These are phyloP conservation scores for Ceratobasidium sp. DNA, from an alignment of 1,284 basidiomycete species.

Conservation along the genomic window DNA sequence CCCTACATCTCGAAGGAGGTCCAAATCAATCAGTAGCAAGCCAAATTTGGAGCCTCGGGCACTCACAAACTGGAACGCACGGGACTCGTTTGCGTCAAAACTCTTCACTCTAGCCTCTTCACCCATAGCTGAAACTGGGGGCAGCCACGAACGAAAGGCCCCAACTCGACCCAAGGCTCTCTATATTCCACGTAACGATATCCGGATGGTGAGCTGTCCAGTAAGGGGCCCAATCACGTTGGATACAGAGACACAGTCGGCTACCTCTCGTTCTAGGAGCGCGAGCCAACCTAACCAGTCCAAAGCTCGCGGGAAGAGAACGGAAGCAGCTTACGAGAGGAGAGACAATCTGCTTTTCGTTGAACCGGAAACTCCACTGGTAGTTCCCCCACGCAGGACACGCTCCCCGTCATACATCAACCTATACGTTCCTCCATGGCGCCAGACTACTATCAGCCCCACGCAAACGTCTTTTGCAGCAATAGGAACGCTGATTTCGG, in stretches of 20 bases:
- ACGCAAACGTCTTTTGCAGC: slow-evolving; percentile 11
- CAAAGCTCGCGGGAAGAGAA: not conserved
- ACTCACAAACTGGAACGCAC: not conserved
- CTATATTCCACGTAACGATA: slow-evolving; percentile 7
- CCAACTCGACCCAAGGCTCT: not conserved
- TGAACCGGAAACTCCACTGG: not conserved
- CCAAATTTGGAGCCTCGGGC: not conserved
- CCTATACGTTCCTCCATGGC: slow-evolving; percentile 12
- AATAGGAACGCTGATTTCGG: not conserved
- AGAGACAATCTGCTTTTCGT: not conserved
- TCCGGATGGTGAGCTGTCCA: not conserved
- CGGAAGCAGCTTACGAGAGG: not conserved
- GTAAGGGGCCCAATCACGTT: too few relatives aligned
- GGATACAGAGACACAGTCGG: not conserved
- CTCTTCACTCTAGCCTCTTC: slow-evolving; percentile 19
- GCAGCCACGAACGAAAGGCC: not conserved
- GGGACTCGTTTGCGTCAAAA: slow-evolving; percentile 12
- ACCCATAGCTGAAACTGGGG: not conserved
- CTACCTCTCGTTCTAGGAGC: slow-evolving; percentile 6
- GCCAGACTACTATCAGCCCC: not conserved
- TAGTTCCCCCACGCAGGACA: slow-evolving; percentile 16
- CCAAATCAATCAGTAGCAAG: not conserved
- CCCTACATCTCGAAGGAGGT: not conserved
- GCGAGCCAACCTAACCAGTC: not conserved
- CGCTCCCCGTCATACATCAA: slow-evolving; percentile 32